phyloP scores from a whole-genome alignment of 2,329 filamentous ascomycete species.

The Xylariaceae sp. region DNA sequence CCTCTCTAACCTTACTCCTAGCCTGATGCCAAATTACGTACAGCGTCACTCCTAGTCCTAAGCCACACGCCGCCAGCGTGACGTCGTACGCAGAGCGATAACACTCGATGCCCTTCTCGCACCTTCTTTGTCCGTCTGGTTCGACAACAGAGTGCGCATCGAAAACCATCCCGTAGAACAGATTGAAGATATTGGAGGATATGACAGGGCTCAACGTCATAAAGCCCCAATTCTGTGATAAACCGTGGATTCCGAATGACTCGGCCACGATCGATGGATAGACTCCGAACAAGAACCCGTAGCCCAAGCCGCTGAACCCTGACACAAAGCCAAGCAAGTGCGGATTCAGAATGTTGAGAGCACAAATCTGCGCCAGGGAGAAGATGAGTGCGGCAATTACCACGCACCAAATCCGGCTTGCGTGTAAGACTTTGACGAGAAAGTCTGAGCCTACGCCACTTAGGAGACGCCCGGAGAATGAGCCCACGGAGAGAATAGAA shows the following conservation, averaged over 20 bases:
- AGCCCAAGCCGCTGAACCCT: conserved; percentile 79
- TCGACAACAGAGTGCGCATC: conserved; percentile 73
- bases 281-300: conserved; percentile 91
- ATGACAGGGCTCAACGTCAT: conserved; percentile 89
- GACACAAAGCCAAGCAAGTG: conserved; percentile 76
- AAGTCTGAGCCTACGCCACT: conserved; percentile 89
- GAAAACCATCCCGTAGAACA: conserved; percentile 82
- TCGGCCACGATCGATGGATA: conserved; percentile 88
- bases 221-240: conserved; percentile 94
- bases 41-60: conserved; percentile 67
- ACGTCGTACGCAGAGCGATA: conserved; percentile 79
- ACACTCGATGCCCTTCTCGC: conserved; percentile 74
- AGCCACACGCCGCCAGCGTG: conserved; percentile 68
- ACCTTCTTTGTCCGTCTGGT: conserved; percentile 68
- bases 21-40: conserved; percentile 66
- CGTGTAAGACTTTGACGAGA: conserved; percentile 75
- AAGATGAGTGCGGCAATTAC: conserved; percentile 77
- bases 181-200: conserved; percentile 87
- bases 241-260: conserved; percentile 82
- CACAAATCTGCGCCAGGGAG: conserved; percentile 72
- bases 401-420: conserved; percentile 88
- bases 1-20: conserved; percentile 34
- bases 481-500: conserved; percentile 85
- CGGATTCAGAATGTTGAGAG: conserved; percentile 73
- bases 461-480: conserved; percentile 76